Evolutionary conservation across 2,329 filamentous ascomycete species (phyloP), one percentile per base, ranked within the genome.

Genomic region (Colletotrichum costaricense): DNA sequence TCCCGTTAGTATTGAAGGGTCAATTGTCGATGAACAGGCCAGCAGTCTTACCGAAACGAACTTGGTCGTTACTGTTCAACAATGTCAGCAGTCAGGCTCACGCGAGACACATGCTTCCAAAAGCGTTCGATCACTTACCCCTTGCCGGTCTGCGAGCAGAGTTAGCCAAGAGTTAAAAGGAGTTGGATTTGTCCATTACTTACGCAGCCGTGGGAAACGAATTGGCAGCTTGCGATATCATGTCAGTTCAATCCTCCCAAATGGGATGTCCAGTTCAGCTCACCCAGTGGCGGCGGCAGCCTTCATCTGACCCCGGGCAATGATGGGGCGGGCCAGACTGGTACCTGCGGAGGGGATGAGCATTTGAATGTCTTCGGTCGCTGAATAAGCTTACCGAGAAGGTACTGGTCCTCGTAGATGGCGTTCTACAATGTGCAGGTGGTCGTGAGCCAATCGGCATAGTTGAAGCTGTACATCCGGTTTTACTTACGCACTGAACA

Each of bases 281-380:
- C 42, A 49, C 42, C 42, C 42, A 49, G 42, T 49, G 42, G 42
- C 42, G 42, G 42, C 42, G 42, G 66, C 72, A 54, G 64, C 62
- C 56, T 84, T 83, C 78, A 92, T 90, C 82, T 91, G 88, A 65
- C 88, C 88, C 68, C 91, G 86, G 69, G 91, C 91, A 76, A 93
- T 92, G 78, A 93, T 88, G 55, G 91, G 92, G 59, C 91, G 88
- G 76, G 91, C 91, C 69, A 93, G 85, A 38, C 86, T 86, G 63
- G 89, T 91, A 70, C 88, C 88, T 59, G 42, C 16, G 3, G 42
- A 49, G 19, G 19, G 4, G 1, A 30, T 56, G 14, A 5, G 35
- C 42, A 8, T 63, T 28, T 49, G 38, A 16, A 0, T 57, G 24
- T 30, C 24, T 26, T 57, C 22, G 42, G 7, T 49, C 4, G 19